Evolutionary conservation across 2,329 filamentous ascomycete species (phyloP).

Genomic region (Shiraia sp.): DNA sequence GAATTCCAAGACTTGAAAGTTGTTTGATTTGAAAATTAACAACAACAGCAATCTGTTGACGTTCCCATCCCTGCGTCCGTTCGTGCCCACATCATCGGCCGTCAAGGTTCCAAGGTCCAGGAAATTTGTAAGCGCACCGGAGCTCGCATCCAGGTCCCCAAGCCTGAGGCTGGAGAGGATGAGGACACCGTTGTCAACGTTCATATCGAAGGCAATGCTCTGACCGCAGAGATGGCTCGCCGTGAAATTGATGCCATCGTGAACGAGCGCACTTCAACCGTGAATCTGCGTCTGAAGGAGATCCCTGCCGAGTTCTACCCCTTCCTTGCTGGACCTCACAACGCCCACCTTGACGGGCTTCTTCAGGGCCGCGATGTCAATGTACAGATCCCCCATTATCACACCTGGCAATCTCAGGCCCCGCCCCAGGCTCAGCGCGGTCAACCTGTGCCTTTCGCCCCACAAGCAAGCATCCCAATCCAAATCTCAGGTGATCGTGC

Average conservation of each 20-base stretch:
- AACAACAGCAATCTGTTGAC: conserved; percentile 64
- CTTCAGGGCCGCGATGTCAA: conserved; percentile 76
- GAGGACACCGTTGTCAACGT: conserved; percentile 81
- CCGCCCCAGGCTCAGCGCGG: conserved; percentile 67
- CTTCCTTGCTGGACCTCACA: conserved; percentile 84
- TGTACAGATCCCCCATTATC: conserved; percentile 80
- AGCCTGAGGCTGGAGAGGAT: conserved; percentile 78
- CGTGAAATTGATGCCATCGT: conserved; percentile 86
- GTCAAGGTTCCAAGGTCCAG: conserved; percentile 87
- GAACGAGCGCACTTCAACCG: conserved; percentile 79
- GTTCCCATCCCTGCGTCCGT: conserved; percentile 83
- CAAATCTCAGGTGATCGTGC: conserved; percentile 82
- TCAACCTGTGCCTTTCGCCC: conserved; percentile 69
- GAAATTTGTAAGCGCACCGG: conserved; percentile 86
- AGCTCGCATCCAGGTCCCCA: conserved; percentile 87
- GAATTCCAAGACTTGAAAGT: conserved; percentile 17
- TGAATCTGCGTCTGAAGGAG: conserved; percentile 78
- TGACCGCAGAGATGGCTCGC: conserved; percentile 81
- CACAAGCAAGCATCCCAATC: conserved; percentile 77
- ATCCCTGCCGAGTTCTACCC: conserved; percentile 93
- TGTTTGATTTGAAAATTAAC: conserved; percentile 2
- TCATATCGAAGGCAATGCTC: conserved; percentile 84
- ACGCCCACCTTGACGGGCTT: conserved; percentile 67
- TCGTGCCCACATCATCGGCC: conserved; percentile 89
- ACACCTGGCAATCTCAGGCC: conserved; percentile 70